Conservation (phyloP, 805 yeast genomes). For the Kluyveromyces dobzhanskii region DNA sequence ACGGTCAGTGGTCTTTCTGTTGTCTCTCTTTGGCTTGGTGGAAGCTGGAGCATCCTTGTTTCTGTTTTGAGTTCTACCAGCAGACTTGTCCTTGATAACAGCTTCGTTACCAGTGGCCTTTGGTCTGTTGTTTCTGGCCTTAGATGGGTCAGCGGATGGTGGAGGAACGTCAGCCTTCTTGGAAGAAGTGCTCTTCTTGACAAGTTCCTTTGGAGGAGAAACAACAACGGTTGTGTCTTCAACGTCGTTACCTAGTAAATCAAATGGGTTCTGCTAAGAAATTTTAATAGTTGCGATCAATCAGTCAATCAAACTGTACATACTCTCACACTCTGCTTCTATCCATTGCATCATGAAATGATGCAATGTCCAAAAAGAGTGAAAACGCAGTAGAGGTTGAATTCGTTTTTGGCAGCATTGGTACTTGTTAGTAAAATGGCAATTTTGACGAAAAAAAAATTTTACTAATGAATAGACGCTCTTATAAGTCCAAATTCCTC, state of each 20-base stretch:
- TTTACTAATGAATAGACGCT: no score
- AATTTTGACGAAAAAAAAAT: no score
- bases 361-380: no score
- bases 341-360: no score
- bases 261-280: slow-evolving; percentile 67
- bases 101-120: slow-evolving; percentile 82
- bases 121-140: slow-evolving; percentile 64
- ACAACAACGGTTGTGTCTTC: slow-evolving; percentile 62
- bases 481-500: no score
- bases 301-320: no score
- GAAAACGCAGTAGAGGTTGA: no score
- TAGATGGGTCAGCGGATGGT: slow-evolving; percentile 71
- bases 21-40: slow-evolving; percentile 47
- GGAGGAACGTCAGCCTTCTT: slow-evolving; percentile 82
- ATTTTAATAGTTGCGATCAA: no score
- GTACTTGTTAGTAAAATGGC: no score
- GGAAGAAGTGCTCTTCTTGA: slow-evolving; percentile 74
- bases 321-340: no score
- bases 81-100: slow-evolving; percentile 63
- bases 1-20: slow-evolving; percentile 59
- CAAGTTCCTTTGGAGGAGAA: slow-evolving; percentile 60
- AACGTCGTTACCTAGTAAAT: slow-evolving; percentile 80
- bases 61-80: slow-evolving; percentile 56
- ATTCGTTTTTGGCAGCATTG: no score
- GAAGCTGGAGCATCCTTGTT: slow-evolving; percentile 44